Percentiles rank a stretch among this genome's conserved stretches.
Evolutionary conservation across 208 protist species (phyloP).

Genomic region (Acanthamoeba triangularis): DNA sequence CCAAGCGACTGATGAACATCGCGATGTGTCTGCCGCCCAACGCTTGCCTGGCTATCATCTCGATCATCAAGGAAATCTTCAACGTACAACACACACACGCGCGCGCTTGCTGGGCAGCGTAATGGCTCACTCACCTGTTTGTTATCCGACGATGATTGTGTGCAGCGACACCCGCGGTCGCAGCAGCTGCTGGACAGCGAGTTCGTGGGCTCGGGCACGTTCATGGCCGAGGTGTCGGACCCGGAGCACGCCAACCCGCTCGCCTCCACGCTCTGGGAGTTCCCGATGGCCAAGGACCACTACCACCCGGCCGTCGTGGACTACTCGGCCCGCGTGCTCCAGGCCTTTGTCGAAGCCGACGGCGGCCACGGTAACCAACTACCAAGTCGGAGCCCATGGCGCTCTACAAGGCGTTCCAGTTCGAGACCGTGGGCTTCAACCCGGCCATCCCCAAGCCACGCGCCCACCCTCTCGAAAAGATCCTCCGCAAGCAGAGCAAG

Average conservation of each 20-base stretch:
- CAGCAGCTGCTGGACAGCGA: conserved; percentile 83
- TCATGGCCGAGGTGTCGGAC: conserved; percentile 75
- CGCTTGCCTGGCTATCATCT: conserved; percentile 69
- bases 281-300: conserved; percentile 37
- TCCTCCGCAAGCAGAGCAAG: conserved; percentile 73
- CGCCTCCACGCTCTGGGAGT: conserved; percentile 82
- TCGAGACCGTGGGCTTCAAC: conserved; percentile 78
- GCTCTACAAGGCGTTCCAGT: conserved; percentile 77
- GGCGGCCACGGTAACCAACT: conserved; percentile 50
- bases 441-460: conserved; percentile 78
- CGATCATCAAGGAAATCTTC: conserved; percentile 59
- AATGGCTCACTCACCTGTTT: too few relatives aligned
- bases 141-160: not conserved
- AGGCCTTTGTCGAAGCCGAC: conserved; percentile 70
- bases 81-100: too few relatives aligned
- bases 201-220: conserved; percentile 77
- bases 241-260: conserved; percentile 85
- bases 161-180: conserved; percentile 50
- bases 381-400: conserved; percentile 58
- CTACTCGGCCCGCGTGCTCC: not conserved
- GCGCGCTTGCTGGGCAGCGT: too few relatives aligned
- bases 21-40: conserved; percentile 66
- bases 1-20: conserved; percentile 80
- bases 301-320: conserved; percentile 76
- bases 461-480: conserved; percentile 73